Evolutionary conservation across 805 yeast species (phyloP).

Genomic region (Priceomyces castillae): DNA sequence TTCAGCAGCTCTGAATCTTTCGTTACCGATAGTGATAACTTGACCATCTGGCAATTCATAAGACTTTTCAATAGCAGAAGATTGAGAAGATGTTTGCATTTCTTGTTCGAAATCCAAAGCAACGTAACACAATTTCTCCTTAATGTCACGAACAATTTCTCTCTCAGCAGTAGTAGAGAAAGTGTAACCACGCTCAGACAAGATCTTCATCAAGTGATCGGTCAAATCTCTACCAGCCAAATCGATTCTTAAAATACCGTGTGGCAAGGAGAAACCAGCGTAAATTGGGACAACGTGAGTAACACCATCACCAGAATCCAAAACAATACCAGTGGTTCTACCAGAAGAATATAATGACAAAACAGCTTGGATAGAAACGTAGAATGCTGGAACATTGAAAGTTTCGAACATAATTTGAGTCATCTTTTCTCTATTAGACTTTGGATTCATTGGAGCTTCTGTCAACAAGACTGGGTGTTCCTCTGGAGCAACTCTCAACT

Average conservation of each 20-base stretch:
- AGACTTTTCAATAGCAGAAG: conserved; percentile 96
- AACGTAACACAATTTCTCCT: conserved; percentile 98
- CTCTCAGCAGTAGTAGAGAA: conserved; percentile 99
- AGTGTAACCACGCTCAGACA: conserved; percentile 97
- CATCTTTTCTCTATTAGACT: conserved; percentile 99
- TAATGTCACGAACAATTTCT: conserved; percentile 91
- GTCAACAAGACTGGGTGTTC: conserved; percentile 99
- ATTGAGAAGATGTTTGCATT: conserved; percentile 98
- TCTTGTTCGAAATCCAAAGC: conserved; percentile 99
- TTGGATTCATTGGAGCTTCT: conserved; percentile 99
- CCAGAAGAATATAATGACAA: conserved; percentile 98
- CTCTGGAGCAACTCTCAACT: conserved; percentile 99
- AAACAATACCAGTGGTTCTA: conserved; percentile 99
- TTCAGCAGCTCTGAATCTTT: conserved; percentile 99
- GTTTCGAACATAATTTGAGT: conserved; percentile 99
- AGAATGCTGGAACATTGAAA: conserved; percentile 98
- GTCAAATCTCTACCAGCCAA: conserved; percentile 99
- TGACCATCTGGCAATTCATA: conserved; percentile 99
- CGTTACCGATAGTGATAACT: conserved; percentile 99
- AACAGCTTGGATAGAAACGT: conserved; percentile 98
- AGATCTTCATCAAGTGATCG: conserved; percentile 97
- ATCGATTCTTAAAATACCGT: conserved; percentile 97
- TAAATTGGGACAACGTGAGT: conserved; percentile 99
- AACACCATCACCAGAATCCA: conserved; percentile 99
- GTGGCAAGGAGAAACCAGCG: conserved; percentile 99